Evolutionary conservation across 2,329 filamentous ascomycete species (phyloP).

Genomic region (Aspergillus quadricinctus): DNA sequence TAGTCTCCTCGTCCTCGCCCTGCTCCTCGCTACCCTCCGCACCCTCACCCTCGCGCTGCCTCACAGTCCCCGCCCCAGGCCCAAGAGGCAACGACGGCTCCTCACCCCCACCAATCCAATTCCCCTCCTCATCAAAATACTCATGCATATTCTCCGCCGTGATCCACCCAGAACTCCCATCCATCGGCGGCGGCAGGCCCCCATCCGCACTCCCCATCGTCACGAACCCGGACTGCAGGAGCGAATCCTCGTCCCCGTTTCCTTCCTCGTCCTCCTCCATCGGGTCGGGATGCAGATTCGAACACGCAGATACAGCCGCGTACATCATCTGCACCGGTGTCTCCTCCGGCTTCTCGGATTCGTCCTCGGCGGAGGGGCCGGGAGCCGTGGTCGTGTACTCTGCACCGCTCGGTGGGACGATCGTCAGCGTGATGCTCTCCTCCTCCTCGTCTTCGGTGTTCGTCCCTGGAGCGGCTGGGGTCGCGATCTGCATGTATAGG

Average conservation of each 20-base stretch:
- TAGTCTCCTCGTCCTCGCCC: slow-evolving; percentile 43
- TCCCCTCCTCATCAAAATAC: slow-evolving; percentile 75
- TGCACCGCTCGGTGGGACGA: slow-evolving; percentile 34
- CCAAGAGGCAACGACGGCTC: slow-evolving; percentile 36
- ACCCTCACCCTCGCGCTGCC: slow-evolving; percentile 50
- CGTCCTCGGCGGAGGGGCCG: slow-evolving; percentile 17
- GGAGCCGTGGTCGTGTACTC: slow-evolving; percentile 15
- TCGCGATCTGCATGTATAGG: slow-evolving; percentile 46
- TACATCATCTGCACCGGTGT: slow-evolving; percentile 41
- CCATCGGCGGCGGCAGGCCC: slow-evolving; percentile 44
- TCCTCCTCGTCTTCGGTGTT: slow-evolving; percentile 37
- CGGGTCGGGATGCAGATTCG: slow-evolving; percentile 47
- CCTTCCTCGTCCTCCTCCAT: slow-evolving; percentile 31
- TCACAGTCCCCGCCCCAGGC: slow-evolving; percentile 62
- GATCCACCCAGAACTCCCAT: slow-evolving; percentile 54
- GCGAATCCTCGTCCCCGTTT: slow-evolving; percentile 24
- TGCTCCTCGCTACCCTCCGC: slow-evolving; percentile 34
- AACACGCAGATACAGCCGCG: slow-evolving; percentile 44
- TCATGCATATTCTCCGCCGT: slow-evolving; percentile 87
- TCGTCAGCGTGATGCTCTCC: slow-evolving; percentile 40
- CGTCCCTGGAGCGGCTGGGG: slow-evolving; percentile 19
- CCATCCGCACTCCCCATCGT: slow-evolving; percentile 31
- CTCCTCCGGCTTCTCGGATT: slow-evolving; percentile 31
- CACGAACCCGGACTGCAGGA: slow-evolving; percentile 38
- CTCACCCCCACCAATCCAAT: slow-evolving; percentile 61